Base-by-base conservation (phyloP, 345 rosid species). In the Syzygium aromaticum region DNA sequence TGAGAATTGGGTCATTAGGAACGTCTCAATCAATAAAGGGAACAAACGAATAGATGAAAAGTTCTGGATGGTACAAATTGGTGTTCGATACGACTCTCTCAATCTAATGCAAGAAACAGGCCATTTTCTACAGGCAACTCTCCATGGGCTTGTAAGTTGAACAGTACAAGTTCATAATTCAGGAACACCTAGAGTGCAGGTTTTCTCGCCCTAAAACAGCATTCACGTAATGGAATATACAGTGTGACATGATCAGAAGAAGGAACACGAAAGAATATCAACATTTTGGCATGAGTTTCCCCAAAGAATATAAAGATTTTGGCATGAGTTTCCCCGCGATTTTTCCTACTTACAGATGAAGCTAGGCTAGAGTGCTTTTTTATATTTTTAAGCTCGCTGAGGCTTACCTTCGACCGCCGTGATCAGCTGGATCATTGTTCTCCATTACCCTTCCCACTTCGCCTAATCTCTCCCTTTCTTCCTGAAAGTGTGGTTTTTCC, bases 161-260 rank as follows among this genome's bases (percentile, higher is more conserved):
- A n/a, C n/a, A n/a, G n/a, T n/a, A n/a, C 43, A 40, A 40, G 43
- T 40, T 40, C 43, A 40, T 5, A 59, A 30, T 59, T 59, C 28
- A 5, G 5, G 43, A 40, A 4, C 64, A 12, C 73, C 1, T n/a
- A 63, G 38, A 63, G 4, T 0, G 77, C 0, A 8, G 10, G 77
- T 6, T 14, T 8, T 30, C 28, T n/a, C 19, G 15, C 38, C 14
- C 17, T 19, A 0, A n/a, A n/a, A n/a, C n/a, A n/a, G n/a, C n/a
- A n/a, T n/a, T n/a, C n/a, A n/a, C n/a, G n/a, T n/a, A n/a, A n/a
- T n/a, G n/a, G n/a, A n/a, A n/a, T n/a, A n/a, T n/a, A n/a, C n/a
- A n/a, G n/a, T n/a, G n/a, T n/a, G 30, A 63, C 38, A 1, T 63
- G 77, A 14, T 63, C 21, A 14, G 1, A 63, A 1, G 15, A 6